Evolutionary conservation across 495 filamentous ascomycete genomes (phyloP), one percentile per base, ranked within the genome.

Genomic region (Hyaloscypha hepaticicola): DNA sequence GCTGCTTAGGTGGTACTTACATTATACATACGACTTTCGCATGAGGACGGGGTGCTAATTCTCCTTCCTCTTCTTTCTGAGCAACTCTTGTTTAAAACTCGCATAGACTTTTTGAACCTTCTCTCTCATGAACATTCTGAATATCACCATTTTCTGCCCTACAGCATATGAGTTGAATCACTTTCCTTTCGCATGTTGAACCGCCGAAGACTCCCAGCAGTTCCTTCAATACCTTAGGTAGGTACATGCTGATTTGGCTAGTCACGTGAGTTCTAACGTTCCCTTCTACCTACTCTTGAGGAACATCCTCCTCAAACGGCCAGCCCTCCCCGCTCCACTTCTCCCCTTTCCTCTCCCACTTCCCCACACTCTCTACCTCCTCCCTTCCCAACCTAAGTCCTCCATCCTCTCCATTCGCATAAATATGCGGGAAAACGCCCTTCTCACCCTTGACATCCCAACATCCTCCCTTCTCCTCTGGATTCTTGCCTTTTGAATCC

Each of bases 371-470:
- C 19, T 69, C 64, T 5, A 72, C 65, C 58, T 69, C 67, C 34
- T 67, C 67, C 26, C 64, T 61, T 3, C 70, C 70, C 27, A 72
- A n/a, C 22, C 56, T 67, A 21, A 68, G 48, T 28, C 63, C 61
- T n/a, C 25, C 55, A 63, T 26, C 55, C 53, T 65, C 50, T 29
- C 49, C 64, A 52, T 62, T 67, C 19, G 52, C 50, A 57, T 72
- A 66, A 50, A 72, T 58, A 63, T 72, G 70, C n/a, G 70, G 67
- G 53, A 69, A 72, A 16, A 59, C 62, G 0, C 70, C 67, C 27
- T 25, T 63, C 24, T 52, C 38, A 0, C 65, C 67, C 34, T 67
- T 31, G 8, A 41, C 41, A 60, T 69, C 66, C 55, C 65, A 63
- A 49, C 59, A 56, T 11, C 63, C 55, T 6, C 60, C 65, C 21